These are phyloP conservation scores for Vitis rupestris DNA, from an alignment of 164 flowering plant genomes.

Conservation along the genomic window DNA sequence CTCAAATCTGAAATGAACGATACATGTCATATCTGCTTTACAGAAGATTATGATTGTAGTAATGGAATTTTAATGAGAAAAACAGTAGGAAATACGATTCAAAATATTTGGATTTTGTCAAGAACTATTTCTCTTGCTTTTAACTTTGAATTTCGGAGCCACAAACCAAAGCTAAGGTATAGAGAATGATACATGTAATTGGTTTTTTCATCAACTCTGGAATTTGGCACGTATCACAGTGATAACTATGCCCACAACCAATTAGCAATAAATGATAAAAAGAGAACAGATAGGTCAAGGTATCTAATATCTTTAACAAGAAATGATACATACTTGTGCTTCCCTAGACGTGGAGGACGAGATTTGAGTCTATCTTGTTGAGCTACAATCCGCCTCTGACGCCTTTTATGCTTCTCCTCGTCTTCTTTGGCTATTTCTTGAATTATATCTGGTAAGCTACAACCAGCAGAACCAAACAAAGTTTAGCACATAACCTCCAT, in stretches of 20 bases:
- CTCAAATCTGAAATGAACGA: constrained; percentile 57
- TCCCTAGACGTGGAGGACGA: constrained; percentile 93
- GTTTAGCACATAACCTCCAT: not conserved
- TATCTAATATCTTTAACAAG: not conserved
- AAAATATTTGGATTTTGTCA: no score
- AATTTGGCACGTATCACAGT: not conserved
- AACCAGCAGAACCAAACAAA: constrained; percentile 10
- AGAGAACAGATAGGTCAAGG: not conserved
- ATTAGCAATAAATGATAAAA: not conserved
- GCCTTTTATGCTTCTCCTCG: constrained; percentile 73
- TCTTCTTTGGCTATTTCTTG: constrained; percentile 88
- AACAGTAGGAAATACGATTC: not conserved
- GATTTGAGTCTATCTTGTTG: constrained; percentile 74
- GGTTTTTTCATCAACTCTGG: not conserved
- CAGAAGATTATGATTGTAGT: not conserved
- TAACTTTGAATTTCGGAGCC: not conserved
- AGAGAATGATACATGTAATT: not conserved
- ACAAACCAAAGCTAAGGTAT: not conserved
- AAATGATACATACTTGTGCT: constrained; percentile 59
- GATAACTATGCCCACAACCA: not conserved
- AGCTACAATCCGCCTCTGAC: constrained; percentile 59
- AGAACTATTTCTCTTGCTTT: no score
- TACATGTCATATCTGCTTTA: not conserved
- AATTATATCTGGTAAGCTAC: constrained; percentile 76
- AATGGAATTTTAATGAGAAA: no score